Percentiles rank a stretch among this genome's conserved stretches.
Evolutionary conservation across 352 stramenopile genomes (phyloP).

Genomic region (Pythium chondricola): DNA sequence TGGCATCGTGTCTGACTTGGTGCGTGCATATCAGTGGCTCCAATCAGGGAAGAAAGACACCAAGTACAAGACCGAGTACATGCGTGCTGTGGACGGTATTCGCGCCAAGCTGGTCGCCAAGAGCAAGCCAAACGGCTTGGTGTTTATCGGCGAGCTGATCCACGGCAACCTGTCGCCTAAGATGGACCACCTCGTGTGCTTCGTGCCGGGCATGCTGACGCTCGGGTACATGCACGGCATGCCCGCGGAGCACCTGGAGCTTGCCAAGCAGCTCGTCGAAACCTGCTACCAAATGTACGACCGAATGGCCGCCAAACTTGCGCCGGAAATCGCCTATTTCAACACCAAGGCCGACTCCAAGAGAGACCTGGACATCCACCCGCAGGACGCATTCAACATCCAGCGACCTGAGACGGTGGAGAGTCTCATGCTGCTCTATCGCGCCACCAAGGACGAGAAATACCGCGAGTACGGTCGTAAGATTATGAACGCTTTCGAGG

Average conservation of each 20-base stretch:
- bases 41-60: conserved; percentile 62
- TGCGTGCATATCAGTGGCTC: conserved; percentile 40
- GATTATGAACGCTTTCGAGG: conserved; percentile 87
- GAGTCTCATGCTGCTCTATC: conserved; percentile 89
- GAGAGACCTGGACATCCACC: conserved; percentile 47
- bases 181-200: conserved; percentile 91
- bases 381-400: conserved; percentile 71
- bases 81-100: conserved; percentile 58
- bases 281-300: conserved; percentile 88
- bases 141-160: conserved; percentile 69
- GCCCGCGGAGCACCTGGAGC: conserved; percentile 47
- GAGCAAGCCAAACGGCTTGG: conserved; percentile 49
- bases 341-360: conserved; percentile 40
- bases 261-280: conserved; percentile 74
- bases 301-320: conserved; percentile 71
- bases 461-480: conserved; percentile 80
- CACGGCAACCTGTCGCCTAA: conserved; percentile 44
- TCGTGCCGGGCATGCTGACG: conserved; percentile 83
- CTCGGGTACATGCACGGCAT: conserved; percentile 76
- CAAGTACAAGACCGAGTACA: conserved; percentile 66
- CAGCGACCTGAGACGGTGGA: conserved; percentile 90
- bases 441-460: conserved; percentile 83
- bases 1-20: neutral
- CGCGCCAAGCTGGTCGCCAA: conserved; percentile 43
- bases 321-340: conserved; percentile 85